These are phyloP conservation scores for Aspergillus panamensis DNA, from an alignment of 495 filamentous ascomycete genomes.

Conservation along the genomic window DNA sequence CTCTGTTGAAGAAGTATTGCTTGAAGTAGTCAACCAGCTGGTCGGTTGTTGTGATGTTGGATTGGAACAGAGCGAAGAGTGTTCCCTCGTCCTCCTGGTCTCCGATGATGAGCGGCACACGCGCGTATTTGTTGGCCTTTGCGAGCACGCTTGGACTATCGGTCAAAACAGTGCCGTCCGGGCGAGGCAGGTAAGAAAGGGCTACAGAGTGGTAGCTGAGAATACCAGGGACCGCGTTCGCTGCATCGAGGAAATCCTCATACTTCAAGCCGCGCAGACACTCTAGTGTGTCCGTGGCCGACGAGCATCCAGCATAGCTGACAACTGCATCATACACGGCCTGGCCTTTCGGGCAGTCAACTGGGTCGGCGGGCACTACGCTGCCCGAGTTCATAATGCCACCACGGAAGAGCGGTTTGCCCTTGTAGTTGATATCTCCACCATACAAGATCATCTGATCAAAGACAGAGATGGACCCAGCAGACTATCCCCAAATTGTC, in stretches of 20 bases:
- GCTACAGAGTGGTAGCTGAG: slow-evolving; percentile 61
- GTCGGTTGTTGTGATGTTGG: slow-evolving; percentile 57
- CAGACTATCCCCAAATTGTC: slow-evolving; percentile 72
- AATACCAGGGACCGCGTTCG: slow-evolving; percentile 63
- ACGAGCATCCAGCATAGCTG: slow-evolving; percentile 54
- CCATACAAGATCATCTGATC: slow-evolving; percentile 67
- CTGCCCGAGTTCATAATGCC: slow-evolving; percentile 72
- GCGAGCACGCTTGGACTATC: slow-evolving; percentile 54
- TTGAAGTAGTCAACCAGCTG: slow-evolving; percentile 57
- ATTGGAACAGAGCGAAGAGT: slow-evolving; percentile 59
- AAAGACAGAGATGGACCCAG: slow-evolving; percentile 67
- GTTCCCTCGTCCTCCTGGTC: slow-evolving; percentile 62
- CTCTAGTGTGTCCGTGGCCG: slow-evolving; percentile 51
- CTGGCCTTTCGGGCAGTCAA: slow-evolving; percentile 63
- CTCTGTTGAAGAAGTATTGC: slow-evolving; percentile 53
- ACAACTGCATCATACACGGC: slow-evolving; percentile 63
- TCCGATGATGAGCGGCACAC: slow-evolving; percentile 56
- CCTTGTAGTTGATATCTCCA: slow-evolving; percentile 67
- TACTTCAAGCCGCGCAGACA: slow-evolving; percentile 62
- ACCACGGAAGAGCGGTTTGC: slow-evolving; percentile 63
- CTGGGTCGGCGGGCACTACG: slow-evolving; percentile 57
- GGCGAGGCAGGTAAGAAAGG: slow-evolving; percentile 62
- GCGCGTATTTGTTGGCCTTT: slow-evolving; percentile 49
- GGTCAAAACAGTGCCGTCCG: slow-evolving; percentile 56
- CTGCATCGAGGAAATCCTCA: slow-evolving; percentile 56